Percentiles rank a stretch among this genome's conserved stretches.
phyloP scores from a whole-genome alignment of 257 asterid genomes.

The Paraleonurus japonicus region DNA sequence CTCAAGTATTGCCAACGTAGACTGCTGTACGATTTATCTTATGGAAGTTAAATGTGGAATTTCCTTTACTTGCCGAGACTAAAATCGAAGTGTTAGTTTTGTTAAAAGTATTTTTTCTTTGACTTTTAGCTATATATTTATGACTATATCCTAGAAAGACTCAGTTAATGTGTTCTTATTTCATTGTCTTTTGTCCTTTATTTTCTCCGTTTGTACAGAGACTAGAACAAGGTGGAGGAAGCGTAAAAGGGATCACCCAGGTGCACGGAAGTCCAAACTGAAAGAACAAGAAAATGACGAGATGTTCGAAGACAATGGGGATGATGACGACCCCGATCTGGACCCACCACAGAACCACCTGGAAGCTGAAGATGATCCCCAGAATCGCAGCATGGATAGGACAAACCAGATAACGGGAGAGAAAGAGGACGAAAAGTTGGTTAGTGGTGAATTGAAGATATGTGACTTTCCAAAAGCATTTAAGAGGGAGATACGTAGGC shows the following conservation, averaged over 20 bases:
- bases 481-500: constrained; percentile 62
- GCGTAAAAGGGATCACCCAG: constrained; percentile 74
- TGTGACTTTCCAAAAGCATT: constrained; percentile 70
- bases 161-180: neutral
- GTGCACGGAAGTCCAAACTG: constrained; percentile 59
- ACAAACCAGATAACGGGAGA: constrained; percentile 31
- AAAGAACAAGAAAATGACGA: constrained; percentile 69
- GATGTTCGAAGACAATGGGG: constrained; percentile 75
- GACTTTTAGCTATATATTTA: neutral
- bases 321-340: constrained; percentile 66
- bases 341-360: constrained; percentile 52
- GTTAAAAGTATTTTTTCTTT: neutral
- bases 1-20: neutral
- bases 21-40: constrained; percentile 6
- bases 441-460: constrained; percentile 49
- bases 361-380: constrained; percentile 51
- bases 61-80: neutral
- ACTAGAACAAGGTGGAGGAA: constrained; percentile 87
- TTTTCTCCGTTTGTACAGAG: constrained; percentile 40
- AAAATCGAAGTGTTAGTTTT: constrained; percentile 13
- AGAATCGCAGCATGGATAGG: constrained; percentile 38
- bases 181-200: neutral
- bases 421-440: constrained; percentile 62
- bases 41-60: constrained; percentile 21
- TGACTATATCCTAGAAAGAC: constrained; percentile 1